phyloP scores from a whole-genome alignment of 1,139 yeast genomes.

The Hansenula lynferdii region DNA sequence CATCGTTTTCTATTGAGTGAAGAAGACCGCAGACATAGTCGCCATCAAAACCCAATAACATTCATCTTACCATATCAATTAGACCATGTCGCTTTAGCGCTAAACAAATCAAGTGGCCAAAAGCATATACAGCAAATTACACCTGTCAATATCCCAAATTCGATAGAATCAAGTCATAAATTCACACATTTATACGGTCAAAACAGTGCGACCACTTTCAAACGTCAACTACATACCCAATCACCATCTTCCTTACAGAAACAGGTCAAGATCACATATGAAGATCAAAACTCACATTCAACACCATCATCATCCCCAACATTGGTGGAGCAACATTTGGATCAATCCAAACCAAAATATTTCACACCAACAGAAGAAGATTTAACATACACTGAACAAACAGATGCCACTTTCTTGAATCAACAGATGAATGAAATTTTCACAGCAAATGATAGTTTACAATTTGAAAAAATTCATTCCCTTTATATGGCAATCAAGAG shows the following conservation, averaged over 20 bases:
- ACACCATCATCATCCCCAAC: slow-evolving; percentile 9
- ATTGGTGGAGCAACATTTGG: neutral
- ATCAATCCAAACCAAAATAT: slow-evolving; percentile 5
- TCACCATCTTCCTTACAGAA: neutral
- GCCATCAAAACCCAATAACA: slow-evolving; percentile 2
- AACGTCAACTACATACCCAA: neutral
- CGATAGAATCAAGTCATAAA: neutral
- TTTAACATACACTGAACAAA: slow-evolving; percentile 11
- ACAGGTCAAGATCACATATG: neutral
- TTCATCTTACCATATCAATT: slow-evolving; percentile 1
- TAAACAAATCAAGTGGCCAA: neutral
- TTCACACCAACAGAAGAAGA: slow-evolving; percentile 7
- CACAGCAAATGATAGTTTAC: slow-evolving; percentile 12
- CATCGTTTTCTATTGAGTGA: too few relatives aligned
- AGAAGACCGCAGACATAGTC: neutral
- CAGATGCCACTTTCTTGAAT: slow-evolving; percentile 15
- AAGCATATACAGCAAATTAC: neutral
- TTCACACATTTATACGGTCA: too few relatives aligned
- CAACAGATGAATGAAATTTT: slow-evolving; percentile 15
- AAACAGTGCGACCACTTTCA: too few relatives aligned
- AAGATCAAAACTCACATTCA: slow-evolving; percentile 1
- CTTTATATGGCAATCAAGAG: slow-evolving; percentile 33
- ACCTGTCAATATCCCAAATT: neutral
- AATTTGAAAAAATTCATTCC: slow-evolving; percentile 31
- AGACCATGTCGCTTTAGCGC: neutral